Percentiles rank a stretch among this genome's conserved stretches.
phyloP scores from a whole-genome alignment of 768 basidiomycete species.

The Termitomyces bulborhizus region DNA sequence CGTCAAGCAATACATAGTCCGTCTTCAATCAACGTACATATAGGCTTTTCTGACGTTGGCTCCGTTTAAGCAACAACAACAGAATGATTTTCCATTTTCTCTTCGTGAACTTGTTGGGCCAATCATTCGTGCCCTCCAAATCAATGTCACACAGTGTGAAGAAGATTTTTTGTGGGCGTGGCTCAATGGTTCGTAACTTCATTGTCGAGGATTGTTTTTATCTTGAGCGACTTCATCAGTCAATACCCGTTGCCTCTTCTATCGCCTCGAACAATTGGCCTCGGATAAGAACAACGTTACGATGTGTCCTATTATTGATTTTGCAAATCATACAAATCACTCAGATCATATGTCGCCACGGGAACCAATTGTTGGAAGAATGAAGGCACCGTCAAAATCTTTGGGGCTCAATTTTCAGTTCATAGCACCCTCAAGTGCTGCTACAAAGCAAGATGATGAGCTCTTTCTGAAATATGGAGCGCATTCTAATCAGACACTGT shows the following conservation, averaged over 20 bases:
- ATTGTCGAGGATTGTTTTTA: neutral
- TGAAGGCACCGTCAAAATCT: slow-evolving; percentile 28
- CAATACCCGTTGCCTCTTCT: slow-evolving; percentile 88
- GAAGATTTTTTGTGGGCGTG: slow-evolving; percentile 80
- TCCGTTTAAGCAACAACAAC: slow-evolving; percentile 15
- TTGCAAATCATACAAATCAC: slow-evolving; percentile 69
- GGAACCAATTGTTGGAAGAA: slow-evolving; percentile 27
- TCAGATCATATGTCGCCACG: slow-evolving; percentile 39
- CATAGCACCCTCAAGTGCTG: slow-evolving; percentile 36
- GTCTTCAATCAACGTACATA: neutral
- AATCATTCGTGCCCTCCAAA: slow-evolving; percentile 9
- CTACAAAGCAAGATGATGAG: slow-evolving; percentile 51
- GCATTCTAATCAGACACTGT: slow-evolving; percentile 72
- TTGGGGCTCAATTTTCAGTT: slow-evolving; percentile 45
- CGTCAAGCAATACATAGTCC: slow-evolving; percentile 47
- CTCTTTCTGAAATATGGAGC: slow-evolving; percentile 74
- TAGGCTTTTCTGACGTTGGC: slow-evolving; percentile 7
- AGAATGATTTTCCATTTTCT: slow-evolving; percentile 7
- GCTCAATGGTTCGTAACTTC: slow-evolving; percentile 65
- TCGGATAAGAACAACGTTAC: slow-evolving; percentile 73
- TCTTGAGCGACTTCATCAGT: slow-evolving; percentile 36
- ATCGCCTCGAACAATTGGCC: slow-evolving; percentile 42
- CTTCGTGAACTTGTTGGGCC: slow-evolving; percentile 5
- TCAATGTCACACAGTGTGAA: slow-evolving; percentile 12
- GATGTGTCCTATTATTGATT: slow-evolving; percentile 85